Base-by-base conservation (phyloP, 2,329 filamentous ascomycete species). In the Apiospora hydei region DNA sequence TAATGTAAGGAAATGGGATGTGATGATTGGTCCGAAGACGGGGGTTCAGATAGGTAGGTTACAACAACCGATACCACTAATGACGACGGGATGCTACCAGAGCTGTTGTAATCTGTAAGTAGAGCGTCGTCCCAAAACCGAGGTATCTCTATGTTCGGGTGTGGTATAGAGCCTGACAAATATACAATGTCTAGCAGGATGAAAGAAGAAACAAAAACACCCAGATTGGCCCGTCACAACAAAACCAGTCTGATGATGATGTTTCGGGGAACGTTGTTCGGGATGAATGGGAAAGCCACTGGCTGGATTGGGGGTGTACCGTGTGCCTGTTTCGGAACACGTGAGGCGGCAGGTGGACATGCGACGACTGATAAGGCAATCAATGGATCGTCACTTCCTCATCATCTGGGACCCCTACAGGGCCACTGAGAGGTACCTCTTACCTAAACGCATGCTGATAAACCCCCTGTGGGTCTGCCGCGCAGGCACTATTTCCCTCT, bases 321-420 rank as follows among this genome's bases (percentile, higher is more conserved):
- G 57, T 41, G 34, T 24, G 34, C 57, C 57, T 64, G 57, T 64
- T 64, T 41, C 57, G 57, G 57, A 64, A 41, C 57, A 64, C 57
- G 57, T 64, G 57, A 64, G 57, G 53, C 53, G 46, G 46, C 6
- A 38, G 57, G 57, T 64, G 57, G 57, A 24, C 57, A 41, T 64
- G 57, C 57, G 57, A 64, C 57, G 21, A 41, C 57, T 64, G 57
- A 64, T 64, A 64, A 64, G 57, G 57, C 57, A 64, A 64, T 64
- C 57, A 64, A 64, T 64, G 10, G 57, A 64, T 64, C 57, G 57
- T 64, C 57, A 64, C 57, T 64, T 1, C 57, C 57, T 24, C 18
- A 41, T 64, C 53, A 61, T 61, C 53, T 30, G 24, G 24, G 13
- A 53, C 49, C 49, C 49, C 49, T 53, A 53, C 49, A 6, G 7